Evolutionary conservation across 257 asterid species (phyloP), one percentile per base, ranked within the genome.

Genomic region (Gardenia jasminoides): DNA sequence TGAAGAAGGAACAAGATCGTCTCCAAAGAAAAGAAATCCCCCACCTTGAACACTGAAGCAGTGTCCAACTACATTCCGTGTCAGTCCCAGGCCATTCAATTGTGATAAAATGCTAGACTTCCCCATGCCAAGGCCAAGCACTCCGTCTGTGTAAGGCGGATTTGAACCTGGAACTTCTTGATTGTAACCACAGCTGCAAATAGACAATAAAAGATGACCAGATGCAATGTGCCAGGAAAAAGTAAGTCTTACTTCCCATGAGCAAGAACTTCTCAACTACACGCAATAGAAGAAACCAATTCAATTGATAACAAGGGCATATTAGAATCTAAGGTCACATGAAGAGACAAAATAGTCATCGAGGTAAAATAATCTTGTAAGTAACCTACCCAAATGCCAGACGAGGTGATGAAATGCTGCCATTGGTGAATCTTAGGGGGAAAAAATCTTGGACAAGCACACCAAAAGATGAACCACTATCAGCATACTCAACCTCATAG

Each of bases 51-150:
- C 87, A 73, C 97, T 88, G 24, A 93, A 81, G 74, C 99, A 95
- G 80, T 93, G 98, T 52, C 98, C 98, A 70, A 92, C 86, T 22
- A 95, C 91, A 66, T 93, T 92, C 68, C 86, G 83, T 52, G 85
- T 89, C 67, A 93, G 75, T 50, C 94, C 97, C 80, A 78, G 75
- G 79, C 67, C 79, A 44, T 84, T 81, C 72, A 95, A 80, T 82
- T 93, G 99, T 16, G 92, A 80, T 69, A 90, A 58, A 82, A 95
- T 83, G 88, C 97, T 93, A 31, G 97, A 86, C 75, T 91, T 89
- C 59, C 98, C 99, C 15, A 69, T 67, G 69, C 99, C 98, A 52
- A 93, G 97, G 77, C 99, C 99, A 41, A 95, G 97, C 76, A 95
- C 94, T 78, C 98, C 99, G 74, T 95, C 99, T 0, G 96, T 87